Percentiles rank a stretch among this genome's conserved stretches.
These are phyloP conservation scores for Fusarium dlaminii DNA, from an alignment of 2,329 filamentous ascomycete species.

Conservation along the genomic window DNA sequence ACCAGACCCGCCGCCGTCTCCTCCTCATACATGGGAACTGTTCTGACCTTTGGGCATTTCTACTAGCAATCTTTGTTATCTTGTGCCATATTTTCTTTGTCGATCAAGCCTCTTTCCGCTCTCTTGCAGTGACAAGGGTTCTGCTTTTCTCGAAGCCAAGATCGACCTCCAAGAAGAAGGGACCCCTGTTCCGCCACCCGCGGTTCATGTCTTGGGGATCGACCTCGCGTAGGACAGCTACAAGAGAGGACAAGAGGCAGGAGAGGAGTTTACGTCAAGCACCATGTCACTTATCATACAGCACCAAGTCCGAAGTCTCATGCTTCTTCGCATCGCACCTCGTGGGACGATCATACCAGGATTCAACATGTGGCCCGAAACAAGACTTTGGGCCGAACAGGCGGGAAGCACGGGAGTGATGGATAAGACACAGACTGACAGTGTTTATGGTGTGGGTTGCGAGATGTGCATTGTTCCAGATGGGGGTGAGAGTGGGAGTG, in stretches of 20 bases:
- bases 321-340: neutral
- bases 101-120: constrained; percentile 13
- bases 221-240: neutral
- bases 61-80: neutral
- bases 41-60: neutral
- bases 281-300: neutral
- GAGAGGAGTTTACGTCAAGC: neutral
- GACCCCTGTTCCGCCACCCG: constrained; percentile 8
- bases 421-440: neutral
- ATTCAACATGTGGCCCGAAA: neutral
- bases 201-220: constrained; percentile 7
- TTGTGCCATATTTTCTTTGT: neutral
- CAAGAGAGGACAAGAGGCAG: neutral
- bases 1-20: constrained; percentile 42
- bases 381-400: neutral
- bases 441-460: constrained; percentile 9
- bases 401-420: neutral
- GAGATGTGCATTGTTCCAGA: constrained; percentile 25
- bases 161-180: neutral
- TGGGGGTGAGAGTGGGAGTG: neutral
- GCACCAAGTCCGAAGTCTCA: neutral
- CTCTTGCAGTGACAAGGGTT: constrained; percentile 7
- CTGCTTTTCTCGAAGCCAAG: constrained; percentile 5
- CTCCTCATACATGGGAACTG: constrained; percentile 35
- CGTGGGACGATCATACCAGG: constrained; percentile 27